A percentile compares a stretch with the other conserved stretches of the same genome.
These are phyloP conservation scores for Albizia julibrissin DNA, from an alignment of 306 rosid genomes.

Conservation along the genomic window DNA sequence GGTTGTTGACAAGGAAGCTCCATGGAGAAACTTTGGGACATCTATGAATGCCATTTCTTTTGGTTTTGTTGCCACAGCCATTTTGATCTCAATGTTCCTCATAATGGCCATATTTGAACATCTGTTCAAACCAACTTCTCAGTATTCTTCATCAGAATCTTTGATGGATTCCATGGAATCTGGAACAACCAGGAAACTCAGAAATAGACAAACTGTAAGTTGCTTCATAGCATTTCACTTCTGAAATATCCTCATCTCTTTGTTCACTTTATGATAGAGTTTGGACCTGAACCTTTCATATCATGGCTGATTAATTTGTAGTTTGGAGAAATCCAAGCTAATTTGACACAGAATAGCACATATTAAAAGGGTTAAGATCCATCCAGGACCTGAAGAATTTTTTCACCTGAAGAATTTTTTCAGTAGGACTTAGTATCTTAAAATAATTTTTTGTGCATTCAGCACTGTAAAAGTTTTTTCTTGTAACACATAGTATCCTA, in stretches of 20 bases:
- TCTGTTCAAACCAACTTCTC: slow-evolving; percentile 70
- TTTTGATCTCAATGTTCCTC: slow-evolving; percentile 89
- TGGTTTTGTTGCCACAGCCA: slow-evolving; percentile 95
- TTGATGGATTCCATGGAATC: slow-evolving; percentile 47
- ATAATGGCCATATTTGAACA: slow-evolving; percentile 96
- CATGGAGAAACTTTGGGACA: slow-evolving; percentile 80
- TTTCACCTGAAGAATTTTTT: too few species aligned
- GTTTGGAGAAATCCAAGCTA: not conserved
- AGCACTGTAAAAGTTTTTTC: too few species aligned
- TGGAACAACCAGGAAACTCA: slow-evolving; percentile 48
- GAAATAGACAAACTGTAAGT: slow-evolving; percentile 60
- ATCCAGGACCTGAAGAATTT: too few species aligned
- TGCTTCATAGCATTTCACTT: not conserved
- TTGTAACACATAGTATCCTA: too few species aligned
- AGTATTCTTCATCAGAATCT: slow-evolving; percentile 58
- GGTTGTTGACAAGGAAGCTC: slow-evolving; percentile 54
- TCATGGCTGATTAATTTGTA: not conserved
- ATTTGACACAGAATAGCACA: not conserved
- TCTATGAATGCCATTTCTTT: slow-evolving; percentile 90
- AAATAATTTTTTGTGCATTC: too few species aligned
- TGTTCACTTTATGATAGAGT: not conserved
- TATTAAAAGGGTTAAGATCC: not conserved
- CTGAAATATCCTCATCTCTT: not conserved
- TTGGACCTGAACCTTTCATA: not conserved
- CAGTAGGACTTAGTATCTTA: too few species aligned